These are phyloP conservation scores for Peniophora sp. DNA, from an alignment of 1,284 basidiomycete genomes.

Conservation along the genomic window DNA sequence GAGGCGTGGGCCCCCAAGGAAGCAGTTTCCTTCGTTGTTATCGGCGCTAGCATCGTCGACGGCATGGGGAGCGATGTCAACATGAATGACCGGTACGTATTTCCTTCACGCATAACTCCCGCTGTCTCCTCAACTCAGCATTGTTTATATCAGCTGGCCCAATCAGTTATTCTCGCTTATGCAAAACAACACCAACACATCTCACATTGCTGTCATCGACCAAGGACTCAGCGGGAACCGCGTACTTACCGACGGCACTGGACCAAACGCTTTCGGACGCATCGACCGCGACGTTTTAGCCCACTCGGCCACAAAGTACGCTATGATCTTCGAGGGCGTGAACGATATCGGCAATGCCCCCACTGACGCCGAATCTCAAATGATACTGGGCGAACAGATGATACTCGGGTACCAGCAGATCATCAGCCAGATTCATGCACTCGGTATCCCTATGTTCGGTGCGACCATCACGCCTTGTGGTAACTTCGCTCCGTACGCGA, in stretches of 20 bases:
- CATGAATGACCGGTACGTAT: slow-evolving; percentile 28
- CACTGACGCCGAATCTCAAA: slow-evolving; percentile 25
- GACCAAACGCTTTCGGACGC: slow-evolving; percentile 36
- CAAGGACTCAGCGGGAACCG: slow-evolving; percentile 45
- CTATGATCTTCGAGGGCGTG: slow-evolving; percentile 45
- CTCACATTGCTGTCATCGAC: slow-evolving; percentile 34
- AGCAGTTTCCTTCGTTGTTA: slow-evolving; percentile 28
- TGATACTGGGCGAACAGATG: slow-evolving; percentile 28
- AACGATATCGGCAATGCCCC: slow-evolving; percentile 41
- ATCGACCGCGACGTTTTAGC: slow-evolving; percentile 43
- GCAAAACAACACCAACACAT: slow-evolving; percentile 25
- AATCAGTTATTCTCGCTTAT: slow-evolving; percentile 35
- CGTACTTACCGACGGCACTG: slow-evolving; percentile 38
- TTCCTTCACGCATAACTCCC: background rate
- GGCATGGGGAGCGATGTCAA: slow-evolving; percentile 29
- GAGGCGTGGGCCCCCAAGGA: slow-evolving; percentile 29
- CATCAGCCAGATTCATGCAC: slow-evolving; percentile 30
- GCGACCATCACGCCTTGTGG: slow-evolving; percentile 43
- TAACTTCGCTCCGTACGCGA: slow-evolving; percentile 28
- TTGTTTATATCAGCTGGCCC: slow-evolving; percentile 34
- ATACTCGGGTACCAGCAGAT: slow-evolving; percentile 40
- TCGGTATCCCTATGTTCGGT: slow-evolving; percentile 35
- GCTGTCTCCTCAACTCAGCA: background rate
- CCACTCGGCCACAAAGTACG: slow-evolving; percentile 33
- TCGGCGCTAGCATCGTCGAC: slow-evolving; percentile 46